Evolutionary conservation across 495 filamentous ascomycete species (phyloP), one percentile per base, ranked within the genome.

Genomic region (Podospora appendiculata): DNA sequence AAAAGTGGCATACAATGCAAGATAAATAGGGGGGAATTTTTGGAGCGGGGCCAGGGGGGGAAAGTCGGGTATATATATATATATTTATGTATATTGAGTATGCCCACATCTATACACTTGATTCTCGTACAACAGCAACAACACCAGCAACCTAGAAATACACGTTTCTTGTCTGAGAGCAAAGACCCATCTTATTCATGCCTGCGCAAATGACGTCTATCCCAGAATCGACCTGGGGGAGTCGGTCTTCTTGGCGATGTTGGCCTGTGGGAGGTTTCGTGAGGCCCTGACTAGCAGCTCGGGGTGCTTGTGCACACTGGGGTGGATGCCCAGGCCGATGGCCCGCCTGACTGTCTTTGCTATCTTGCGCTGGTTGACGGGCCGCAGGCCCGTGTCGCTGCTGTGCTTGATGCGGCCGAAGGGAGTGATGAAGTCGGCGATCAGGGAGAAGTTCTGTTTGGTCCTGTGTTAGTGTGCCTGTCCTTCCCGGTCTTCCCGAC

Each of bases 271-370:
- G 2, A 38, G 36, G 36, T 38, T 38, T 10, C 10, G 36, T 13
- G 36, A 38, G 36, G 13, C 3, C 25, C 14, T 38, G 42, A 33
- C 36, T 61, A 98, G 64, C 32, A 96, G 74, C 68, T 96, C 89
- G n/a, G 93, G 93, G 70, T 98, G 94, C 54, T 75, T 69, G 75
- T 98, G 90, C 49, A 94, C 87, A 68, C 85, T 90, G 9, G 93
- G 94, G 82, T 97, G 87, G 41, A 98, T 73, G 3, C 93, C 93
- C 53, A 96, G 73, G 6, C 90, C 93, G 59, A 96, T 83, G 36
- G 88, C 84, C 58, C 93, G 77, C 57, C 94, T 75, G 47, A 98
- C 86, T 19, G 93, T 90, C 73, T 93, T 96, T 32, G 91, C 87
- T 64, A 97, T 84, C 67, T 87, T 86, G 50, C 93, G 77, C 72